A percentile compares a stretch with the other conserved stretches of the same genome.
These are phyloP conservation scores for Amanita molliuscula DNA, from an alignment of 768 basidiomycete genomes.

Conservation along the genomic window DNA sequence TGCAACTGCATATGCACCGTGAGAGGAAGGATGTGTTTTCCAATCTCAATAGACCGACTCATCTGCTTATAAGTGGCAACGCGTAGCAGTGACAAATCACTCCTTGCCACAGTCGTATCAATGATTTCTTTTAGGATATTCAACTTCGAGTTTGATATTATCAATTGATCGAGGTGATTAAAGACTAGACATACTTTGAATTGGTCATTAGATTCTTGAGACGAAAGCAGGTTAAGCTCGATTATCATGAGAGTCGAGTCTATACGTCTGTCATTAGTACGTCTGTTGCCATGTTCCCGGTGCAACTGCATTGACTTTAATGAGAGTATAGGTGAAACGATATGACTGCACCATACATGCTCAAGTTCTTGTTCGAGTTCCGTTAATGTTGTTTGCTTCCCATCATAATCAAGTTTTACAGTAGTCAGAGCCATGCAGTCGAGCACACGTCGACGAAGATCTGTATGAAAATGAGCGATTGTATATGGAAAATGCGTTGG, in stretches of 20 bases:
- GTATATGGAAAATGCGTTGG: conserved; percentile 3
- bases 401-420: conserved; percentile 14
- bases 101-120: conserved; percentile 3
- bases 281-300: neutral
- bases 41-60: conserved; percentile 36
- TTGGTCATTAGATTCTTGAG: neutral
- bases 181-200: neutral
- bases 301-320: neutral
- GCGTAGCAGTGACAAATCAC: conserved; percentile 27
- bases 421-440: conserved; percentile 28
- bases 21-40: conserved; percentile 21
- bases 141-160: neutral
- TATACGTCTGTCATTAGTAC: neutral
- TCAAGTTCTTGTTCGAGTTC: conserved; percentile 12
- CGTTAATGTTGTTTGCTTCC: conserved; percentile 10
- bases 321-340: neutral
- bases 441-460: conserved; percentile 28
- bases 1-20: conserved; percentile 27
- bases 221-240: neutral
- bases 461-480: conserved; percentile 14
- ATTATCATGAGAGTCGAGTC: neutral
- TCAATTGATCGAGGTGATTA: conserved; percentile 1
- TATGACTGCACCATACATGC: conserved; percentile 10
- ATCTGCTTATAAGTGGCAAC: conserved; percentile 47
- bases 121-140: conserved; percentile 5